These are phyloP conservation scores for Pythium periplocum DNA, from an alignment of 352 stramenopile genomes.

Conservation along the genomic window DNA sequence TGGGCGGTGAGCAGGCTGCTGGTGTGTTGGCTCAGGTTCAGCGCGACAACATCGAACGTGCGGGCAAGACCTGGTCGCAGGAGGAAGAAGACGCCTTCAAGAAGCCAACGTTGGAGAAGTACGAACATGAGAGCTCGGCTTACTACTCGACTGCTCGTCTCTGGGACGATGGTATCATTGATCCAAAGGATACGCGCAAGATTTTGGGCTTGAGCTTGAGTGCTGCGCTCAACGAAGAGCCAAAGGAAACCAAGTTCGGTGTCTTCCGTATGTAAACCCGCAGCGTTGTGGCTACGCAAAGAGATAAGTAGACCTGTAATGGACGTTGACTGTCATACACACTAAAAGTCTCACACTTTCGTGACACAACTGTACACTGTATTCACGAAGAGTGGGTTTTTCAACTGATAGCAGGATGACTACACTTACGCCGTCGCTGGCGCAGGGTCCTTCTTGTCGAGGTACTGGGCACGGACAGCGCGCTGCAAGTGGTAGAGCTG, in stretches of 20 bases:
- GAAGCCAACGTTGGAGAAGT: conserved; percentile 94
- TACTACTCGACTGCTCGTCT: conserved; percentile 95
- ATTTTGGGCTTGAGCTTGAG: conserved; percentile 77
- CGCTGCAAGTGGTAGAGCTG: conserved; percentile 83
- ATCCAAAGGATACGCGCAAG: conserved; percentile 92
- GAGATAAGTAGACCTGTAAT: too few species aligned
- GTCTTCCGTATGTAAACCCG: conserved; percentile 93
- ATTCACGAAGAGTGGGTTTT: too few species aligned
- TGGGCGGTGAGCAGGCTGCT: conserved; percentile 96
- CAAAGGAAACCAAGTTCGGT: conserved; percentile 90
- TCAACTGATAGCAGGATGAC: too few species aligned
- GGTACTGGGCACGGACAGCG: conserved; percentile 31
- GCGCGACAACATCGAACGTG: conserved; percentile 81
- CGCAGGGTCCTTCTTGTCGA: conserved; percentile 21
- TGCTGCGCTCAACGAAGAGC: conserved; percentile 65
- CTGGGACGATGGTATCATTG: conserved; percentile 99
- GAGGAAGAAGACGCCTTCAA: conserved; percentile 93
- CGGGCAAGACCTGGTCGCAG: conserved; percentile 51
- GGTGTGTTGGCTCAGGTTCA: conserved; percentile 95
- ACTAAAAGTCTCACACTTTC: too few species aligned
- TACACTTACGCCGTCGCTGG: too few species aligned
- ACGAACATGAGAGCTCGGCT: conserved; percentile 90
- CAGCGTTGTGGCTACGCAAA: background rate
- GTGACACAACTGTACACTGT: too few species aligned
- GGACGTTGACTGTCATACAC: too few species aligned